Conservation (phyloP, 768 basidiomycete genomes). For the Hericium erinaceus region DNA sequence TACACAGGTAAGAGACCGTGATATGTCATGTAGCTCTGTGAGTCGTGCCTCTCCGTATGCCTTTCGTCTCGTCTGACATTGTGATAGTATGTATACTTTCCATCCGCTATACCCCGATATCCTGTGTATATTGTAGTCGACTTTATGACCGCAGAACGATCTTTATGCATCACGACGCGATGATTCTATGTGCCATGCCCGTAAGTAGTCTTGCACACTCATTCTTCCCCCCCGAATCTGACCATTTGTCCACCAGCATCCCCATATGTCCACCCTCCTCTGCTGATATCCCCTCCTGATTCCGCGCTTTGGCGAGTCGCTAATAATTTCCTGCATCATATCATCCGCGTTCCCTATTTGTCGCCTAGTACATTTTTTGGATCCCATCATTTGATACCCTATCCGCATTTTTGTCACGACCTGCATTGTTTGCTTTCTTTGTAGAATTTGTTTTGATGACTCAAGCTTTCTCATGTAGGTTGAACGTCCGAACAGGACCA, state of each 20-base stretch:
- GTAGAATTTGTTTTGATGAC: not conserved
- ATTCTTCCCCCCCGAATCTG: no score
- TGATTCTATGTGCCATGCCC: not conserved
- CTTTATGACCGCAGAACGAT: not conserved
- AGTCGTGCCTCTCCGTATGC: not conserved
- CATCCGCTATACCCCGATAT: not conserved
- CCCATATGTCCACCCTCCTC: not conserved
- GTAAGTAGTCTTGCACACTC: no score
- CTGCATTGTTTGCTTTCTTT: not conserved
- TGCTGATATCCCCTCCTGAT: not conserved
- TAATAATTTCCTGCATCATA: not conserved
- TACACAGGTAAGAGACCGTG: slow-evolving; percentile 41
- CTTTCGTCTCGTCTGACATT: no score
- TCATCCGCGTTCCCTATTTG: not conserved
- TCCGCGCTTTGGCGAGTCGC: not conserved
- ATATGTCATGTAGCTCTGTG: slow-evolving; percentile 5
- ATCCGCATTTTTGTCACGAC: not conserved
- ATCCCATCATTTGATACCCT: not conserved
- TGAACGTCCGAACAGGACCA: not conserved
- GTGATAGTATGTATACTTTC: not conserved
- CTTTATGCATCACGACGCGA: not conserved
- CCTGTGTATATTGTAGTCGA: not conserved
- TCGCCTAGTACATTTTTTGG: not conserved
- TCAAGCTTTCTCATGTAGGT: not conserved
- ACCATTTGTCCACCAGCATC: no score